A percentile compares a stretch with the other conserved stretches of the same genome.
These are phyloP conservation scores for Keithomyces neogunnii DNA, from an alignment of 2,329 filamentous ascomycete genomes.

Conservation along the genomic window DNA sequence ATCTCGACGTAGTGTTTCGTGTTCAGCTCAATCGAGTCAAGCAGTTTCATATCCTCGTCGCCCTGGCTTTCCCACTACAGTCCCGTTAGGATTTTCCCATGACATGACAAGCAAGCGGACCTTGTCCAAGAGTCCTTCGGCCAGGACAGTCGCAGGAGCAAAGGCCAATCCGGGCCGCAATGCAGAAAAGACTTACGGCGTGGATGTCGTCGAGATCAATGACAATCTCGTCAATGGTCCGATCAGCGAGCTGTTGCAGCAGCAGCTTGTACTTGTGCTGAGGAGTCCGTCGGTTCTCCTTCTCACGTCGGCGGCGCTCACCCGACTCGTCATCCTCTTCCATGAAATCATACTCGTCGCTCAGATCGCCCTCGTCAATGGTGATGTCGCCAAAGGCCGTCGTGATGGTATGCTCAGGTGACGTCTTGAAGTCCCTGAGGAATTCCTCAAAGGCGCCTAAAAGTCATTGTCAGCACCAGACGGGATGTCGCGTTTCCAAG, in stretches of 20 bases:
- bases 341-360: slow-evolving; percentile 90
- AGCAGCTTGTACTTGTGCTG: slow-evolving; percentile 84
- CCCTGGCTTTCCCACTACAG: slow-evolving; percentile 65
- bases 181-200: slow-evolving; percentile 40
- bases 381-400: slow-evolving; percentile 78
- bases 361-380: slow-evolving; percentile 77
- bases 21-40: slow-evolving; percentile 81
- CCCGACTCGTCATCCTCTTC: slow-evolving; percentile 63
- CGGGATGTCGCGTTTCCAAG: neutral
- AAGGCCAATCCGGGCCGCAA: neutral
- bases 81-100: neutral
- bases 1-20: slow-evolving; percentile 94
- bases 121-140: too few relatives aligned
- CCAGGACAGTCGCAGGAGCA: neutral
- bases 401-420: slow-evolving; percentile 60
- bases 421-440: slow-evolving; percentile 78
- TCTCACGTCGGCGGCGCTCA: slow-evolving; percentile 40
- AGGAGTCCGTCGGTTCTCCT: slow-evolving; percentile 42
- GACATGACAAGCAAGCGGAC: too few relatives aligned
- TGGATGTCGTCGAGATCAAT: slow-evolving; percentile 87
- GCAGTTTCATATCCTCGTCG: slow-evolving; percentile 61
- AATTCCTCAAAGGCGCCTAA: slow-evolving; percentile 81
- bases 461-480: slow-evolving; percentile 1
- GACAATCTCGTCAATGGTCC: slow-evolving; percentile 65
- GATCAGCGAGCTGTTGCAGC: slow-evolving; percentile 79